Base-by-base conservation (phyloP, 2,329 filamentous ascomycete species). In the Cladophialophora psammophila region DNA sequence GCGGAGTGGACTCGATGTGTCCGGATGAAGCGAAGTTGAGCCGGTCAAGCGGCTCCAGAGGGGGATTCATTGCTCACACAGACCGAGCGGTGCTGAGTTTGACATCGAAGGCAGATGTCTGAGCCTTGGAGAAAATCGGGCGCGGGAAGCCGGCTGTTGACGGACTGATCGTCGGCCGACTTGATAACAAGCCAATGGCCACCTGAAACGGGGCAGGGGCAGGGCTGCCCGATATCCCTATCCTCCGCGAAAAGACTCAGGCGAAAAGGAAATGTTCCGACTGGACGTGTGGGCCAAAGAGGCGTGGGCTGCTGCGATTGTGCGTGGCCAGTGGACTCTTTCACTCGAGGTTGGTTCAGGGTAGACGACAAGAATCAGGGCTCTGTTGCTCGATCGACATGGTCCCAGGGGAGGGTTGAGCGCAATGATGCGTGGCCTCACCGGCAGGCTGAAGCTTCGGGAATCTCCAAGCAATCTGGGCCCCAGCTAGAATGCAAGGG, bases 181-280 rank as follows among this genome's bases (percentile, higher is more conserved):
- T 70, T 70, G 50, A 35, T 26, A 70, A 68, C 32, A 52, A 53
- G 31, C 65, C 60, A 70, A 68, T 68, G 34, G 58, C 31, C 31
- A 53, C 57, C 35, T 55, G 50, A 26, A 35, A 13, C 26, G 8
- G 58, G 58, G 50, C 54, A 63, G 68, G 64, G 55, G 32, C n/a
- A 57, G 31, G 45, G n/a, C 32, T 55, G 36, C 54, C 31, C 55
- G 8, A 32, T 68, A 38, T 45, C 42, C 59, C 57, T 50, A 52
- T 36, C 48, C 50, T 60, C 56, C 59, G 48, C 58, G 63, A 52
- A 13, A 57, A 48, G 36, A 42, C 5, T 63, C 40, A 65, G 63
- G 55, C 55, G 34, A 66, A 45, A 64, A 64, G 60, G 59, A 42
- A 69, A 67, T 66, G 31, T 64, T 67, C 66, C 70, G 66, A 69